phyloP scores from a whole-genome alignment of 108 stramenopile species.

The Skeletonema tropicum region DNA sequence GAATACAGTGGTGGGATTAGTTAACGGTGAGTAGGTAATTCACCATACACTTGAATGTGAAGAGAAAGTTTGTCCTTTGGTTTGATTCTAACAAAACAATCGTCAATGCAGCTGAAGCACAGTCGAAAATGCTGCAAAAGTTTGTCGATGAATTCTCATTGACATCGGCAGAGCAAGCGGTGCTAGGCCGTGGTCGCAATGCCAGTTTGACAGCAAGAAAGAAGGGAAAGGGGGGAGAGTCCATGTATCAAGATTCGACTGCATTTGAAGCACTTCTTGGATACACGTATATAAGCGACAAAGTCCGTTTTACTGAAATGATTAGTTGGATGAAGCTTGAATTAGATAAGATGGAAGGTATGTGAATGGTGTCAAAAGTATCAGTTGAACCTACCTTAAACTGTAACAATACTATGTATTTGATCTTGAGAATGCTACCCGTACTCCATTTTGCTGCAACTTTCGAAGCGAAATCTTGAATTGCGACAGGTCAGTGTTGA shows the following conservation, averaged over 20 bases:
- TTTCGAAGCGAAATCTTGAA: slow-evolving; percentile 25
- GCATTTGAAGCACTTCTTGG: slow-evolving; percentile 86
- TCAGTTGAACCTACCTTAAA: too few relatives aligned
- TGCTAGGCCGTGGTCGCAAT: slow-evolving; percentile 82
- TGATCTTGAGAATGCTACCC: slow-evolving; percentile 9
- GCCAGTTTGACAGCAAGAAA: slow-evolving; percentile 51
- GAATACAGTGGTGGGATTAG: slow-evolving; percentile 63
- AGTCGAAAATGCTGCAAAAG: slow-evolving; percentile 64
- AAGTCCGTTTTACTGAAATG: slow-evolving; percentile 63
- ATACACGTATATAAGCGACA: slow-evolving; percentile 73
- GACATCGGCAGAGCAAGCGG: slow-evolving; percentile 58
- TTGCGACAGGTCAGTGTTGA: background rate
- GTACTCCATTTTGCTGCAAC: slow-evolving; percentile 20
- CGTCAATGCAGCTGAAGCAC: slow-evolving; percentile 70
- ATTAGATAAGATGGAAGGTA: slow-evolving; percentile 34
- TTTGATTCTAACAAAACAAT: slow-evolving; percentile 3
- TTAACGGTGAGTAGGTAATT: slow-evolving; percentile 65
- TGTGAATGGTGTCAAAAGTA: background rate
- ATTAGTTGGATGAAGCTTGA: slow-evolving; percentile 54
- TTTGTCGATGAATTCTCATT: slow-evolving; percentile 59
- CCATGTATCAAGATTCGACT: slow-evolving; percentile 85
- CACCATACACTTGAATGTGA: background rate
- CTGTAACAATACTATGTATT: background rate
- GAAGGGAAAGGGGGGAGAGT: slow-evolving; percentile 46
- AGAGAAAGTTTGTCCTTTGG: slow-evolving; percentile 1